A percentile compares a stretch with the other conserved stretches of the same genome.
Evolutionary conservation across 1,284 basidiomycete species (phyloP).

Genomic region (Serendipita sp.): DNA sequence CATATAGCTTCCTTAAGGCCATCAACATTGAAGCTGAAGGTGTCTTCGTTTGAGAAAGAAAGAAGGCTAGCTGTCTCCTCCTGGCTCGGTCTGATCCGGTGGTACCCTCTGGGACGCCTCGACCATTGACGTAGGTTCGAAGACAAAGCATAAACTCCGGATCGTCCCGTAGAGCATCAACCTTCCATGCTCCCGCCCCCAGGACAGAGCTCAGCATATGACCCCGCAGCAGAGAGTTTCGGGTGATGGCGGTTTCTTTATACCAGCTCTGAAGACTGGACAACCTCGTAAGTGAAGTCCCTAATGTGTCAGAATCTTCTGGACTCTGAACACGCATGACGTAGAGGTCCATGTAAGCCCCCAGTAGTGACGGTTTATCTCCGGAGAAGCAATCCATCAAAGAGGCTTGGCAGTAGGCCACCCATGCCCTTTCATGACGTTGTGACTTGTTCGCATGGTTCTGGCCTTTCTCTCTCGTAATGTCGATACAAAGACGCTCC

Average conservation of each 20-base stretch:
- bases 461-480: constrained; percentile 13
- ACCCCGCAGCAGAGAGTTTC: constrained; percentile 53
- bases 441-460: neutral
- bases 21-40: neutral
- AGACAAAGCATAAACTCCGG: constrained; percentile 34
- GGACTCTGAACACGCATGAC: constrained; percentile 46
- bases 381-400: constrained; percentile 78
- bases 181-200: constrained; percentile 41
- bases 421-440: constrained; percentile 33
- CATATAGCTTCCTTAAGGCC: neutral
- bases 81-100: neutral
- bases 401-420: constrained; percentile 60
- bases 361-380: constrained; percentile 71
- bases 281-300: constrained; percentile 33
- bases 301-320: constrained; percentile 28
- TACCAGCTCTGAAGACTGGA: constrained; percentile 54
- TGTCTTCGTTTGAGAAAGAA: neutral
- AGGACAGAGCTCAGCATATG: constrained; percentile 49
- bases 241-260: constrained; percentile 55
- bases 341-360: constrained; percentile 59
- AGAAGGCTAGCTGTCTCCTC: neutral
- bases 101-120: neutral
- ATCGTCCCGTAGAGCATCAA: constrained; percentile 31
- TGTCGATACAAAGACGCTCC: constrained; percentile 52
- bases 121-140: constrained; percentile 30